These are phyloP conservation scores for Caloboletus firmus DNA, from an alignment of 1,284 basidiomycete genomes.

Conservation along the genomic window DNA sequence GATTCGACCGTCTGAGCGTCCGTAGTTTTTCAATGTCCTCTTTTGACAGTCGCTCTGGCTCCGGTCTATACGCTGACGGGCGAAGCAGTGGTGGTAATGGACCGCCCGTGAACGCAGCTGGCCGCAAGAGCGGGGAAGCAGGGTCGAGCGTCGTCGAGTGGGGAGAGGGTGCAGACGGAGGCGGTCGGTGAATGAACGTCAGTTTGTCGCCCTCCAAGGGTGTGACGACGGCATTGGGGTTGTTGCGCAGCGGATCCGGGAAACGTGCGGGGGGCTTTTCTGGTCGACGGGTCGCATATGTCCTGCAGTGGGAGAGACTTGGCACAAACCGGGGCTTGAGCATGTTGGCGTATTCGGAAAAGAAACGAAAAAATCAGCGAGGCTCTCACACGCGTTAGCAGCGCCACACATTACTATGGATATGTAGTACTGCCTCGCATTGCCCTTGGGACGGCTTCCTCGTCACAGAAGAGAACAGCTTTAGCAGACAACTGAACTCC, in stretches of 20 bases:
- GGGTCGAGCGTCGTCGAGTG: conserved; percentile 66
- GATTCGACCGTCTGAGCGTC: conserved; percentile 52
- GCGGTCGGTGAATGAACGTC: conserved; percentile 77
- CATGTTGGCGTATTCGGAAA: conserved; percentile 17
- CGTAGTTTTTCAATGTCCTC: conserved; percentile 57
- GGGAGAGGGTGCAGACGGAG: conserved; percentile 68
- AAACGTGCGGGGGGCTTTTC: conserved; percentile 58
- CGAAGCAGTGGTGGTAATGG: conserved; percentile 49
- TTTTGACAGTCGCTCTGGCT: conserved; percentile 46
- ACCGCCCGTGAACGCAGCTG: conserved; percentile 31
- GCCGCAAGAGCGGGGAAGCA: conserved; percentile 60
- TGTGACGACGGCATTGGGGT: conserved; percentile 56
- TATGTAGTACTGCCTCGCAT: conserved; percentile 8
- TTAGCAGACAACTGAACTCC: neutral
- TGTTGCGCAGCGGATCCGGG: conserved; percentile 63
- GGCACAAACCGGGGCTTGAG: conserved; percentile 15
- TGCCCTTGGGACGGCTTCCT: conserved; percentile 1
- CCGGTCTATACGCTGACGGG: conserved; percentile 38
- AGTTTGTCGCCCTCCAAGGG: conserved; percentile 54
- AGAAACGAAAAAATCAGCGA: neutral
- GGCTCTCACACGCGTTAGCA: neutral
- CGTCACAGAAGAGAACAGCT: conserved; percentile 13
- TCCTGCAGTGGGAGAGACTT: conserved; percentile 13
- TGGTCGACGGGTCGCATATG: conserved; percentile 48
- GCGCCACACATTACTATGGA: conserved; percentile 1